These are phyloP conservation scores for Cordyceps pruinosa DNA, from an alignment of 2,329 filamentous ascomycete species.

Conservation along the genomic window DNA sequence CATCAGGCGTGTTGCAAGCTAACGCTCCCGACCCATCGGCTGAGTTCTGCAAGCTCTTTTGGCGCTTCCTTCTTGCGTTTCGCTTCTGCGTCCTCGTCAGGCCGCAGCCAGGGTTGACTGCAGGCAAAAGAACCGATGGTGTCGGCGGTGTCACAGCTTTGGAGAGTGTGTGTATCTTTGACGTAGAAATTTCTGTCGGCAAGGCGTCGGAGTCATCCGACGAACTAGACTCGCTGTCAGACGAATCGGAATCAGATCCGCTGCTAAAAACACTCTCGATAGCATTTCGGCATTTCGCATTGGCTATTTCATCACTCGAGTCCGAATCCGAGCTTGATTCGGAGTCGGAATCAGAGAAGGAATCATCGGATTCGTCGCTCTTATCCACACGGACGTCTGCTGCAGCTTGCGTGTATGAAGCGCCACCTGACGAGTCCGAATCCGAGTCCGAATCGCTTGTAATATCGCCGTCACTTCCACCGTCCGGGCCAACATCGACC, in stretches of 20 bases:
- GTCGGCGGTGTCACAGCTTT: background rate
- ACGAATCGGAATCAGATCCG: conserved; percentile 27
- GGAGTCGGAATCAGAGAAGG: conserved; percentile 15
- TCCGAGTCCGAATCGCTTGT: conserved; percentile 1
- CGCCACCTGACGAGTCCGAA: conserved; percentile 8
- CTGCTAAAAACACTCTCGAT: background rate
- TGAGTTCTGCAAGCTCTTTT: conserved; percentile 20
- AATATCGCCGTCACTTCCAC: background rate
- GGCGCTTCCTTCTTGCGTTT: conserved; percentile 42
- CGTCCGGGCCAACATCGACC: background rate
- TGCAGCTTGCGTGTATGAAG: background rate
- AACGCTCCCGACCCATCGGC: conserved; percentile 16
- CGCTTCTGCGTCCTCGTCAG: conserved; percentile 42
- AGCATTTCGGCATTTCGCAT: conserved; percentile 6
- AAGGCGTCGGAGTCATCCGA: background rate
- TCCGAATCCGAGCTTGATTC: conserved; percentile 25
- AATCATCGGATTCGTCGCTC: background rate
- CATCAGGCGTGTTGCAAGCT: conserved; percentile 12
- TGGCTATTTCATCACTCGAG: conserved; percentile 14
- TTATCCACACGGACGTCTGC: background rate
- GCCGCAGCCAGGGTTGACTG: conserved; percentile 29
- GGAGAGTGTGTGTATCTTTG: conserved; percentile 3
- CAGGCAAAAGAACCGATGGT: conserved; percentile 1
- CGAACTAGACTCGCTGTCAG: conserved; percentile 20
- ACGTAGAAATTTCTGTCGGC: conserved; percentile 1